Base-by-base conservation (phyloP, 176 grass and related monocot species). In the Triticum urartu region DNA sequence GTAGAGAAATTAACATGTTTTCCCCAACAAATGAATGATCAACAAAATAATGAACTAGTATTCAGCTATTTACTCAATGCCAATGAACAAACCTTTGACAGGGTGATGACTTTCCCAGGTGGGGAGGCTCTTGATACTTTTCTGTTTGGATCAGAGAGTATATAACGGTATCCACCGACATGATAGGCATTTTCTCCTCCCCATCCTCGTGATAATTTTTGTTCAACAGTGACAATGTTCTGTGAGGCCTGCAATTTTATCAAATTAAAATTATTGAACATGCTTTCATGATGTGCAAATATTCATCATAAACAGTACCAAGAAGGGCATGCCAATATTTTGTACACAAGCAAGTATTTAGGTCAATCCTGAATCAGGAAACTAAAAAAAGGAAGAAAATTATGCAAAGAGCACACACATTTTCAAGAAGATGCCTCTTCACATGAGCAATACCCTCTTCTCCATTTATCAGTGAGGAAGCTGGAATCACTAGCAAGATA, bases 181-280 rank as follows among this genome's bases (percentile, higher is more conserved):
- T 99, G 94, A 78, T 96, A 97, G 32, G 97, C 94, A 91, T 97
- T 99, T 85, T 97, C 97, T 81, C 97, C 97, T 76, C 92, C 97
- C 94, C 92, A 99, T 59, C 97, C 94, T 83, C 89, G 87, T 34
- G 94, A 68, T 88, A 99, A 48, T 94, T 94, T 99, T 81, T 93
- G 92, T 80, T 99, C 97, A 18, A 99, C 76, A 73, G 64, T 60
- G 36, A 88, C 64, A 91, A 99, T 89, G 84, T 94, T 94, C 66
- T 94, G 81, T 78, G 89, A 91, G 88, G 94, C 92, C 97, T 99
- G 83, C 74, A 80, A 82, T 38, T 84, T 68, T 63, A 84, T 70
- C 38, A 85, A 91, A 77, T 77, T 77, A 62, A 48, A 14, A 48
- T 14, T 48, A 48, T 48, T 71, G 18, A 17, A 28, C 68, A 94